phyloP scores from a whole-genome alignment of 257 asterid species.

The Jacaranda mimosifolia region DNA sequence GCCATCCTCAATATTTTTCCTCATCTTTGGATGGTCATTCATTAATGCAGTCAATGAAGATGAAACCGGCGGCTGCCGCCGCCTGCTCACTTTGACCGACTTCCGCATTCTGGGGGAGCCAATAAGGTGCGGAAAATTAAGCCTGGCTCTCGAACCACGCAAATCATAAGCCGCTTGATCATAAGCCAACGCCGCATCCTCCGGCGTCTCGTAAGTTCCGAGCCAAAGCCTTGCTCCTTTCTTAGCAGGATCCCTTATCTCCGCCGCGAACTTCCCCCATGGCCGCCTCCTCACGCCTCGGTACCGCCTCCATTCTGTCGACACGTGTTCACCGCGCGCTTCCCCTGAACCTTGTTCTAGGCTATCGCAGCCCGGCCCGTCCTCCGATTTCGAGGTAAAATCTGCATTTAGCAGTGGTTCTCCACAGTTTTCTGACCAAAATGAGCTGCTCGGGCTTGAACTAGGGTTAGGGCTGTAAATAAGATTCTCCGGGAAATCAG shows the following conservation, averaged over 20 bases:
- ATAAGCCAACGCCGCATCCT: conserved; percentile 68
- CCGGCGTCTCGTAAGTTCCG: conserved; percentile 60
- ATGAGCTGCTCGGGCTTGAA: conserved; percentile 20
- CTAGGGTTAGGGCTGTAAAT: conserved; percentile 9
- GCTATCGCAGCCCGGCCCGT: neutral
- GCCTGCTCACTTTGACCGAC: conserved; percentile 48
- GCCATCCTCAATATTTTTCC: no score
- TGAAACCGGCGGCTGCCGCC: conserved; percentile 25
- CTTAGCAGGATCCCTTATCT: conserved; percentile 50
- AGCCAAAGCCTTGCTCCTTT: conserved; percentile 58
- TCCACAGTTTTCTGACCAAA: conserved; percentile 28
- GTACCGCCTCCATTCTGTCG: conserved; percentile 45
- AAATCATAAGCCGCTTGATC: conserved; percentile 53
- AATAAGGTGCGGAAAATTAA: conserved; percentile 58
- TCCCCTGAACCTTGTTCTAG: neutral
- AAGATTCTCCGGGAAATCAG: conserved; percentile 33
- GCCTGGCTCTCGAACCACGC: conserved; percentile 54
- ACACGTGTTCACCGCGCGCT: conserved; percentile 18
- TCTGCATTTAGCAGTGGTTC: neutral
- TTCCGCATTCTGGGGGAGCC: conserved; percentile 36
- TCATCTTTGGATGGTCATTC: no score
- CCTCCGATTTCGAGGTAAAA: neutral
- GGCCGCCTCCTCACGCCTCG: conserved; percentile 60
- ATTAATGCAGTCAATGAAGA: neutral
- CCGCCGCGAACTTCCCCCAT: conserved; percentile 60